Conservation (phyloP, 805 yeast genomes). For the Isabelozyma rhagii region DNA sequence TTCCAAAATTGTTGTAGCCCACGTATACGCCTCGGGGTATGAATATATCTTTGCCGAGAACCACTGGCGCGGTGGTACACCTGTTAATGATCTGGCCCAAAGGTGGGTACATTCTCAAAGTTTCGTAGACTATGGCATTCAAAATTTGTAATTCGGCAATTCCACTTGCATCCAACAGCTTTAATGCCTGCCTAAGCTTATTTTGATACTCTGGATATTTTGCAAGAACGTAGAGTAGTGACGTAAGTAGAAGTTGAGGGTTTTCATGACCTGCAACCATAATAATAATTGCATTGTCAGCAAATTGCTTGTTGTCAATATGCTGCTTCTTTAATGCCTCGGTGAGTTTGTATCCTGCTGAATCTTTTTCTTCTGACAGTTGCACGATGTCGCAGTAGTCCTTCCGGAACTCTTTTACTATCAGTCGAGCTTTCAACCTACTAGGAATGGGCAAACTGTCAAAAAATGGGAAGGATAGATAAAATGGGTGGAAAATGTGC, state of each 20-base stretch:
- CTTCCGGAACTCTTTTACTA: conserved; percentile 40
- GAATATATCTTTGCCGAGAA: conserved; percentile 38
- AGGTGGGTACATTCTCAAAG: conserved; percentile 53
- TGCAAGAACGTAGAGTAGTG: conserved; percentile 45
- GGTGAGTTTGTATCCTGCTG: conserved; percentile 34
- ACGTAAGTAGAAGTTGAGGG: conserved; percentile 51
- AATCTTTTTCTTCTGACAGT: conserved; percentile 16
- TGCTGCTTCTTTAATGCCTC: conserved; percentile 33
- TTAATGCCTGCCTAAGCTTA: conserved; percentile 11
- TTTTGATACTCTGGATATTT: conserved; percentile 36
- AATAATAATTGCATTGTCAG: conserved; percentile 53
- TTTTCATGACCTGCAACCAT: conserved; percentile 65
- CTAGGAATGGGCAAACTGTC: conserved; percentile 49
- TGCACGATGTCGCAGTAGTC: conserved; percentile 33
- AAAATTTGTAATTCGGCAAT: conserved; percentile 21
- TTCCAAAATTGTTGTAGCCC: conserved; percentile 53
- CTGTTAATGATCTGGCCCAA: conserved; percentile 56
- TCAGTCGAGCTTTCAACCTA: conserved; percentile 40
- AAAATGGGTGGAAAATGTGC: conserved; percentile 55
- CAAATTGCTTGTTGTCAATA: conserved; percentile 44
- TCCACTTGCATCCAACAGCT: conserved; percentile 3
- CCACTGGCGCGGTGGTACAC: conserved; percentile 32
- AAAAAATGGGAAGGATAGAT: conserved; percentile 52
- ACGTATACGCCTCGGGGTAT: conserved; percentile 52
- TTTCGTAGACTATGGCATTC: conserved; percentile 40